These are phyloP conservation scores for Microsporum ferrugineum DNA, from an alignment of 2,329 filamentous ascomycete genomes.

Conservation along the genomic window DNA sequence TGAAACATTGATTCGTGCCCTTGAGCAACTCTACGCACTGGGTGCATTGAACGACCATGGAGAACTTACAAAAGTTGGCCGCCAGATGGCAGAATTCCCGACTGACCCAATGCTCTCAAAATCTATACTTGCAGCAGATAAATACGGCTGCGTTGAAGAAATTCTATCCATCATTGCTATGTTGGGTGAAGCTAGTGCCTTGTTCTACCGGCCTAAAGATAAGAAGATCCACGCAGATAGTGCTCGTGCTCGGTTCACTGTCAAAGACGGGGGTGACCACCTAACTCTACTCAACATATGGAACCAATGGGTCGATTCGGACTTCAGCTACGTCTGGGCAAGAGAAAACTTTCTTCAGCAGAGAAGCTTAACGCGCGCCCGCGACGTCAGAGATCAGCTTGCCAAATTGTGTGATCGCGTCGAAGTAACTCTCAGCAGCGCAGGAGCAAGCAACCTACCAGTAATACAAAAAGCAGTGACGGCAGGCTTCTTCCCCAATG, in stretches of 20 bases:
- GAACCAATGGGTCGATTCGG: conserved; percentile 88
- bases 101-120: conserved; percentile 87
- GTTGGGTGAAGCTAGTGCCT: conserved; percentile 73
- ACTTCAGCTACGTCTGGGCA: conserved; percentile 78
- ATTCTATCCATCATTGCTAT: conserved; percentile 89
- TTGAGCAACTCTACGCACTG: conserved; percentile 85
- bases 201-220: conserved; percentile 93
- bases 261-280: conserved; percentile 85
- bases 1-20: conserved; percentile 73
- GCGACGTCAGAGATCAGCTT: conserved; percentile 87
- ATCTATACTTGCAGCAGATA: conserved; percentile 74
- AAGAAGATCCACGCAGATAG: conserved; percentile 95
- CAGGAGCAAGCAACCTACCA: conserved; percentile 57
- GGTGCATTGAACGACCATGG: conserved; percentile 82
- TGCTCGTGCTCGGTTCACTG: conserved; percentile 74
- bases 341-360: conserved; percentile 92
- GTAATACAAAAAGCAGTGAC: conserved; percentile 82
- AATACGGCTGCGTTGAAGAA: conserved; percentile 87
- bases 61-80: conserved; percentile 76
- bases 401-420: conserved; percentile 86
- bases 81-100: conserved; percentile 92
- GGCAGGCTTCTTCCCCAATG: conserved; percentile 89
- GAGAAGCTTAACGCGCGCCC: conserved; percentile 72
- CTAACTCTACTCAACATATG: conserved; percentile 81
- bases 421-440: conserved; percentile 60